Evolutionary conservation across 495 filamentous ascomycete genomes (phyloP), one percentile per base, ranked within the genome.

Genomic region (Penicillium paxilli): DNA sequence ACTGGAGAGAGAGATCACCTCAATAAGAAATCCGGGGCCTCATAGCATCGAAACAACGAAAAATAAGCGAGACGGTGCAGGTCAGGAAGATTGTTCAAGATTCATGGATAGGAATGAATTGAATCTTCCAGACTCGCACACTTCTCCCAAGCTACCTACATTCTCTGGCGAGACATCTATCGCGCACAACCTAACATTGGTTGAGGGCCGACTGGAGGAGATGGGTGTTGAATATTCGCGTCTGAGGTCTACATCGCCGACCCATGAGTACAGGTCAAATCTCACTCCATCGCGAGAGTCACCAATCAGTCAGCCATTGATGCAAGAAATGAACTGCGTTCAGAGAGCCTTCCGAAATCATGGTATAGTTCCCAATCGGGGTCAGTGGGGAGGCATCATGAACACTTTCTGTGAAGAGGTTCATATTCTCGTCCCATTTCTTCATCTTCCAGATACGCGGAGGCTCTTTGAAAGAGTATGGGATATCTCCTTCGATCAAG

Each of bases 121-220:
- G n/a, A n/a, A 7, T 19, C n/a, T 19, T 38, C 8, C 35, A 4
- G 17, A 38, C 2, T 5, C 4, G 1, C 50, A 6, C 0, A 14
- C 10, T 19, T 52, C 46, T 3, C 38, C 24, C 2, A 30, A 54
- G 23, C 52, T 61, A 0, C 57, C 49, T 1, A 44, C 60, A 1
- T 68, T 64, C 25, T 63, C 58, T 7, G 66, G 66, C 1, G 66
- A 69, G 42, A 63, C 66, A 5, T 67, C 66, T 4, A 53, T 70
- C 24, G 33, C 52, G 7, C 62, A 63, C 17, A 63, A 55, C 1
- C 24, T 69, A 17, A 54, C 58, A 12, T 51, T 65, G 12, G 59
- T 69, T 10, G 62, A 70, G 32, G 58, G 53, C 16, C 51, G 59
- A 9, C 45, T 68, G 11, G 51, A 62, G 35, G 55, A 64, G 37